These are phyloP conservation scores for Didymosphaeria variabile DNA, from an alignment of 2,329 filamentous ascomycete species.

Conservation along the genomic window DNA sequence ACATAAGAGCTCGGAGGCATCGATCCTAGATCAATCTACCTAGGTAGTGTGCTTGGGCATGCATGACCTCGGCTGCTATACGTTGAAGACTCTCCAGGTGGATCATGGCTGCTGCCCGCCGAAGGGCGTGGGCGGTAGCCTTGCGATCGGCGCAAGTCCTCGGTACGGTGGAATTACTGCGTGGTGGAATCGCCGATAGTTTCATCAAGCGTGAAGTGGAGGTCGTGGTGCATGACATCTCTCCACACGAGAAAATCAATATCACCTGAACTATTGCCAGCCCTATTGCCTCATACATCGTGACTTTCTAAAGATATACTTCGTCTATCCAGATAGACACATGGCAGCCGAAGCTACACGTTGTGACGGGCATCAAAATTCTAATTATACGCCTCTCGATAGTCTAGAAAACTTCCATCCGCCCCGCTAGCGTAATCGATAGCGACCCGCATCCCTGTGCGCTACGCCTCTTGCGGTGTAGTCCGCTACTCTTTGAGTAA, in stretches of 20 bases:
- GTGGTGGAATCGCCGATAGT: not conserved
- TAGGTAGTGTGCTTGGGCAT: not conserved
- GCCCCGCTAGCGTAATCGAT: conserved; percentile 3
- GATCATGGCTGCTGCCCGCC: not conserved
- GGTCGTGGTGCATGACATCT: not conserved
- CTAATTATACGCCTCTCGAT: conserved; percentile 5
- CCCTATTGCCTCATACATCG: not conserved
- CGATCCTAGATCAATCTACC: not conserved
- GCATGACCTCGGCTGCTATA: not conserved
- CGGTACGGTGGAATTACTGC: not conserved
- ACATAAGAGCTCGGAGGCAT: not conserved
- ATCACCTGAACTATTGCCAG: not conserved
- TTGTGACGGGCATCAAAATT: not conserved
- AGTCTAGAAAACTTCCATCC: conserved; percentile 10
- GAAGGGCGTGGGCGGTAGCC: not conserved
- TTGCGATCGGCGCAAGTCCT: not conserved
- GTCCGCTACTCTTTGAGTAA: not conserved
- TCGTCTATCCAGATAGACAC: not conserved
- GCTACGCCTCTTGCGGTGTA: not conserved
- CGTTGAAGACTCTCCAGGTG: not conserved
- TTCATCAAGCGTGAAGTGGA: not conserved
- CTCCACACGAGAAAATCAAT: not conserved
- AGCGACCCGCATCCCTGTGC: not conserved
- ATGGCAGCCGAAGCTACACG: not conserved
- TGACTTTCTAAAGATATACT: conserved; percentile 2